Percentiles rank a stretch among this genome's conserved stretches.
Evolutionary conservation across 2,329 filamentous ascomycete species (phyloP).

Genomic region (Colletotrichum tabaci): DNA sequence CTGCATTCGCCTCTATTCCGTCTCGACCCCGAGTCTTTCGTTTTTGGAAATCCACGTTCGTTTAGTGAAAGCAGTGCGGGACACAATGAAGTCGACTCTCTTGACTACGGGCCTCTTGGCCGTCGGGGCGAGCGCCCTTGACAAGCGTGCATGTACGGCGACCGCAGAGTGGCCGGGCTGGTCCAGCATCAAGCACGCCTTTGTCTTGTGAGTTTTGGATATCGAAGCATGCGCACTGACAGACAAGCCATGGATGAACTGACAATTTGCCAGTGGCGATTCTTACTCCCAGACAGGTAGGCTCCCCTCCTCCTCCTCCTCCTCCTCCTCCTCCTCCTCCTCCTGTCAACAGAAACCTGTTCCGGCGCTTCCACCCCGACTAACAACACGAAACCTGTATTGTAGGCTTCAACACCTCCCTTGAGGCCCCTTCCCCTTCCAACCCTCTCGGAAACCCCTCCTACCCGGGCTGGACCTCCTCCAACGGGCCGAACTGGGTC

Average conservation of each 20-base stretch:
- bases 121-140: constrained; percentile 11
- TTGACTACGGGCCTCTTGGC: constrained; percentile 11
- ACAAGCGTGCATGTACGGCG: constrained; percentile 44
- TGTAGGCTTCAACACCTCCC: constrained; percentile 67
- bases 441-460: constrained; percentile 76
- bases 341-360: too few species aligned
- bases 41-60: neutral
- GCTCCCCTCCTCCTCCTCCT: neutral
- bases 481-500: constrained; percentile 67
- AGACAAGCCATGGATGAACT: neutral
- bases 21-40: neutral
- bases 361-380: neutral
- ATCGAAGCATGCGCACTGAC: neutral
- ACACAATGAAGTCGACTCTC: constrained; percentile 29
- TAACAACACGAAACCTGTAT: constrained; percentile 24
- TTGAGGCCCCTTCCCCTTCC: constrained; percentile 63
- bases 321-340: too few species aligned
- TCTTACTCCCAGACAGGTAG: constrained; percentile 50
- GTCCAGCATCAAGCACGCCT: constrained; percentile 56
- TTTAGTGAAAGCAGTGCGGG: constrained; percentile 15
- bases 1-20: neutral
- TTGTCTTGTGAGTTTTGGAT: constrained; percentile 50
- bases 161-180: constrained; percentile 54
- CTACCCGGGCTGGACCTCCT: constrained; percentile 65
- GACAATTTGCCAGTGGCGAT: constrained; percentile 47